These are phyloP conservation scores for Eragrostis nindensis DNA, from an alignment of 176 grass and related monocot genomes.

Conservation along the genomic window DNA sequence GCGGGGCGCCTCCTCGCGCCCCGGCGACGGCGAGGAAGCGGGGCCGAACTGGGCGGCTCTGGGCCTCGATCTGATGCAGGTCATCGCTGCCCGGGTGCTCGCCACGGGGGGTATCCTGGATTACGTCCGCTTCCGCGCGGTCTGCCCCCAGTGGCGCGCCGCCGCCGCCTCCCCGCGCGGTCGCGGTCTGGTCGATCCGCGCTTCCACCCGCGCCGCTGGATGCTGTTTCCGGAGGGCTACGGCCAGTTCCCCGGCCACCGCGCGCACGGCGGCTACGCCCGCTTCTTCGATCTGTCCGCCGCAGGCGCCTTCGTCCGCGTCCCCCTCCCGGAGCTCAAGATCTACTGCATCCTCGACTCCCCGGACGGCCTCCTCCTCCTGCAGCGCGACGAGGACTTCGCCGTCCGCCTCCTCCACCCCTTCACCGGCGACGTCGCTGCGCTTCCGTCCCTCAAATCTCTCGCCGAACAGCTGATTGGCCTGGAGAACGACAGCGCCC, in stretches of 20 bases:
- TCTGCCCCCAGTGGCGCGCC: slow-evolving; percentile 23
- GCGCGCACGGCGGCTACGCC: background rate
- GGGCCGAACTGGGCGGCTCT: slow-evolving; percentile 18
- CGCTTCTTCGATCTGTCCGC: slow-evolving; percentile 30
- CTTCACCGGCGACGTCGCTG: slow-evolving; percentile 34
- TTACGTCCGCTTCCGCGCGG: slow-evolving; percentile 30
- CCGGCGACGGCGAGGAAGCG: background rate
- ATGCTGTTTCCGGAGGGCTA: slow-evolving; percentile 34
- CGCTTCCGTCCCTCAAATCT: background rate
- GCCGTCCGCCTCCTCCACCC: slow-evolving; percentile 24
- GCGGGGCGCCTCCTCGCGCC: background rate
- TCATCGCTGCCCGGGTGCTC: slow-evolving; percentile 2
- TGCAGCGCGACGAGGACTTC: slow-evolving; percentile 16
- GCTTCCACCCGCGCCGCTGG: slow-evolving; percentile 27
- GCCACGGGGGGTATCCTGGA: background rate
- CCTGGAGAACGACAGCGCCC: background rate
- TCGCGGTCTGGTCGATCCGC: background rate
- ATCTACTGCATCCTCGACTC: slow-evolving; percentile 36
- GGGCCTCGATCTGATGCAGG: background rate
- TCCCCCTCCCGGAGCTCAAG: slow-evolving; percentile 24
- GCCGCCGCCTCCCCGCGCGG: slow-evolving; percentile 22
- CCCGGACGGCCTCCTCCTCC: slow-evolving; percentile 31
- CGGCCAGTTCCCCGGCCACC: slow-evolving; percentile 27
- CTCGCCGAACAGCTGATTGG: background rate
- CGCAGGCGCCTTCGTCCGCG: slow-evolving; percentile 21